Percentiles rank a stretch among this genome's conserved stretches.
Conservation (phyloP, 345 rosid genomes). For the Citrus cavaleriei region DNA sequence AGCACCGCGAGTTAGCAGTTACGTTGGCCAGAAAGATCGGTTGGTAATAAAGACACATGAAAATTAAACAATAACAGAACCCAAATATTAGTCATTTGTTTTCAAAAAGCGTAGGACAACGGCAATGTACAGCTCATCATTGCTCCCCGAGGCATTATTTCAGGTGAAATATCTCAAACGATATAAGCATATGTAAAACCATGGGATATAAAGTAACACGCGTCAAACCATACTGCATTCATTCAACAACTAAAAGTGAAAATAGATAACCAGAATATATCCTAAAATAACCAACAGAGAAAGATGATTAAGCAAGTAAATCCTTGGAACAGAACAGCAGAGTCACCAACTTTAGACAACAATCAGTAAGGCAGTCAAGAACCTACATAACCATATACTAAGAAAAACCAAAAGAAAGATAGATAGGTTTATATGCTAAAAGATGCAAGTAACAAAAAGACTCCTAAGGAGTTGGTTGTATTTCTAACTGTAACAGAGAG, state of each 20-base stretch:
- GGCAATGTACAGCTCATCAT: not conserved
- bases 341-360: not conserved
- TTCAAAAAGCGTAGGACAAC: not conserved
- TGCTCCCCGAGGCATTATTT: not conserved
- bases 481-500: not conserved
- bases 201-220: no score
- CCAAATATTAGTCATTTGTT: not conserved
- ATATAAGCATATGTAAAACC: no score
- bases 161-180: no score
- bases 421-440: not conserved
- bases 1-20: not conserved
- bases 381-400: no score
- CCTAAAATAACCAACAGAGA: not conserved
- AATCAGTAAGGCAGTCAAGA: not conserved
- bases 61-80: not conserved
- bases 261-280: not conserved
- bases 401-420: not conserved
- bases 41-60: not conserved
- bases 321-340: not conserved
- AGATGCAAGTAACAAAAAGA: not conserved
- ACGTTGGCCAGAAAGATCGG: not conserved
- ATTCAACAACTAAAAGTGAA: not conserved
- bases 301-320: not conserved
- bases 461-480: not conserved
- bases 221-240: not conserved